Evolutionary conservation across 345 rosid species (phyloP).

Genomic region (Rubroshorea leprosula): DNA sequence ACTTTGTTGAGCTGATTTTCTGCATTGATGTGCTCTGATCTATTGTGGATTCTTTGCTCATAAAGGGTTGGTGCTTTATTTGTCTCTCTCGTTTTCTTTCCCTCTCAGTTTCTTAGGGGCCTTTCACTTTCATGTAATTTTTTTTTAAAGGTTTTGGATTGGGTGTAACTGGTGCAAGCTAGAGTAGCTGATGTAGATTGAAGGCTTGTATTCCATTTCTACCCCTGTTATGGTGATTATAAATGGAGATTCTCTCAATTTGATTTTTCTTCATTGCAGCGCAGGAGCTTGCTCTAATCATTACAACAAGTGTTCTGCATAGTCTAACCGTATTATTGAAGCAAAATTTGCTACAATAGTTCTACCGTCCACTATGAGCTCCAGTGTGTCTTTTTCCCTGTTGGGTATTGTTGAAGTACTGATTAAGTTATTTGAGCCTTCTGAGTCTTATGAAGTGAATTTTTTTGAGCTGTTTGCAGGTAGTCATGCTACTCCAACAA

Average conservation of each 20-base stretch:
- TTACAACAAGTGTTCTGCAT: constrained; percentile 16
- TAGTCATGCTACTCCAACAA: constrained; percentile 37
- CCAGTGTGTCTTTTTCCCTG: constrained; percentile 32
- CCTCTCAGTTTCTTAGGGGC: constrained; percentile 22
- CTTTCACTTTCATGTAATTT: constrained; percentile 28
- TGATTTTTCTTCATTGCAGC: constrained; percentile 27
- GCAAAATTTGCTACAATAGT: constrained; percentile 38
- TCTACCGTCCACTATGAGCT: constrained; percentile 36
- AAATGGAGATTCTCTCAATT: constrained; percentile 23
- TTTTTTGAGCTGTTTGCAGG: constrained; percentile 33
- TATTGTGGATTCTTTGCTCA: constrained; percentile 28
- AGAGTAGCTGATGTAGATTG: constrained; percentile 41
- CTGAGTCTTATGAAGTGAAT: constrained; percentile 15
- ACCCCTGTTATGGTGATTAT: constrained; percentile 27
- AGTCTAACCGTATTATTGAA: constrained; percentile 5
- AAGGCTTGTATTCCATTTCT: constrained; percentile 30
- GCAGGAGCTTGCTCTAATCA: constrained; percentile 23
- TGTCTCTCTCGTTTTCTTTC: constrained; percentile 14
- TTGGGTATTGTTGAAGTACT: neutral
- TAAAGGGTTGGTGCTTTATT: constrained; percentile 22
- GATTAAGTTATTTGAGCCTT: no score
- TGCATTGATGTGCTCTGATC: constrained; percentile 19
- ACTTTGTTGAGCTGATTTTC: constrained; percentile 16
- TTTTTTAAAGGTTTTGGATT: constrained; percentile 20
- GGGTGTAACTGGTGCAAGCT: constrained; percentile 30